Percentiles rank a stretch among this genome's conserved stretches.
These are phyloP conservation scores for Aureobasidium sp. DNA, from an alignment of 2,329 filamentous ascomycete species.

Conservation along the genomic window DNA sequence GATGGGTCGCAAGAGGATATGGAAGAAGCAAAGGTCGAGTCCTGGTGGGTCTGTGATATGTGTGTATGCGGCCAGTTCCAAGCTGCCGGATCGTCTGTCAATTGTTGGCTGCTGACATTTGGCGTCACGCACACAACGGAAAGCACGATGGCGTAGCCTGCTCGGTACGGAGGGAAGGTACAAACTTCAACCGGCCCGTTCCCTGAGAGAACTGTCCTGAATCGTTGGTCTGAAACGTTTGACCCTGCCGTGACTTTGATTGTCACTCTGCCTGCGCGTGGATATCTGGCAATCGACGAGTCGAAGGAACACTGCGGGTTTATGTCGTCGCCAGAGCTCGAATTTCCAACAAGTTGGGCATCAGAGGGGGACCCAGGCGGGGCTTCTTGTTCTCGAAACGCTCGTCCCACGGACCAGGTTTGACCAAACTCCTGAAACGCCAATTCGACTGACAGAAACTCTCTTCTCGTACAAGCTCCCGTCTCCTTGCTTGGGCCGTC, in stretches of 20 bases:
- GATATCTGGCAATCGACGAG: background rate
- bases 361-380: background rate
- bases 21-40: constrained; percentile 9
- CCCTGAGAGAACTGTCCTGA: background rate
- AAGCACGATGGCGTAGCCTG: constrained; percentile 12
- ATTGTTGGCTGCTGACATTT: constrained; percentile 7
- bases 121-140: constrained; percentile 4
- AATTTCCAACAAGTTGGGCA: constrained; percentile 7
- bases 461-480: background rate
- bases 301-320: background rate
- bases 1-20: background rate
- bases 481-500: constrained; percentile 3
- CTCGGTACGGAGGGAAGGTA: background rate
- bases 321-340: background rate
- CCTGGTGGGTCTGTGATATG: constrained; percentile 1
- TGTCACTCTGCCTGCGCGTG: background rate
- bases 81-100: background rate
- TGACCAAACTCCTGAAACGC: constrained; percentile 10
- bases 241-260: background rate
- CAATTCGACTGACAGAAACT: background rate
- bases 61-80: constrained; percentile 1
- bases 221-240: background rate
- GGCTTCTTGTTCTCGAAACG: constrained; percentile 10
- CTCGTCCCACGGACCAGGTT: constrained; percentile 7
- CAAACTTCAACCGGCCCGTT: background rate